Percentiles rank a stretch among this genome's conserved stretches.
phyloP scores from a whole-genome alignment of 2,329 filamentous ascomycete species.

The Cadophora gregata region DNA sequence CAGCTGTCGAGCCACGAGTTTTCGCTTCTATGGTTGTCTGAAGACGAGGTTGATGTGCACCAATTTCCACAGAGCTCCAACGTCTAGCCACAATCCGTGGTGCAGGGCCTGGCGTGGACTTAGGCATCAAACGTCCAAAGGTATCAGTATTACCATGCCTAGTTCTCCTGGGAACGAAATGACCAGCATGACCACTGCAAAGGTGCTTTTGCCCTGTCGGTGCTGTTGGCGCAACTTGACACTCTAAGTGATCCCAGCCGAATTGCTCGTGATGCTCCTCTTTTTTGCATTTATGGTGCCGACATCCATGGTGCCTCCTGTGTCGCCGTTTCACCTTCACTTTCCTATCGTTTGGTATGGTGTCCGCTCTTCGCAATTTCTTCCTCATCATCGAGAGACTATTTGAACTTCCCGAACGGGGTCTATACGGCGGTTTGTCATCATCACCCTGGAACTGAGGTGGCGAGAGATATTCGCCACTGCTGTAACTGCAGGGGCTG shows the following conservation, averaged over 20 bases:
- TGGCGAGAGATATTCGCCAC: conserved; percentile 24
- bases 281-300: conserved; percentile 8
- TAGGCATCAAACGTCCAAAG: conserved; percentile 6
- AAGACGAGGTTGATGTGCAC: conserved; percentile 20
- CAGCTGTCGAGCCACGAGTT: background rate
- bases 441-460: conserved; percentile 17
- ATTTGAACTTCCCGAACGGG: conserved; percentile 25
- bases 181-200: conserved; percentile 17
- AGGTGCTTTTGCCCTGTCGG: conserved; percentile 19
- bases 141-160: conserved; percentile 16
- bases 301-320: conserved; percentile 19
- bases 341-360: conserved; percentile 22
- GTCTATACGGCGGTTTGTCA: conserved; percentile 33
- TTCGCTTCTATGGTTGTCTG: background rate
- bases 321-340: conserved; percentile 1
- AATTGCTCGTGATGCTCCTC: conserved; percentile 15
- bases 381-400: conserved; percentile 35
- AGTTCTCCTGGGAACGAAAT: conserved; percentile 12
- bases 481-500: conserved; percentile 29
- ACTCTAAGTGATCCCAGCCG: conserved; percentile 19
- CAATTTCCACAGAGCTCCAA: conserved; percentile 40
- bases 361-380: conserved; percentile 23
- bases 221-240: conserved; percentile 33
- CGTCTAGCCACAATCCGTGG: conserved; percentile 30
- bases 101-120: conserved; percentile 16